These are phyloP conservation scores for Schoenoplectus triqueter DNA, from an alignment of 202 grass and related monocot genomes.

Conservation along the genomic window DNA sequence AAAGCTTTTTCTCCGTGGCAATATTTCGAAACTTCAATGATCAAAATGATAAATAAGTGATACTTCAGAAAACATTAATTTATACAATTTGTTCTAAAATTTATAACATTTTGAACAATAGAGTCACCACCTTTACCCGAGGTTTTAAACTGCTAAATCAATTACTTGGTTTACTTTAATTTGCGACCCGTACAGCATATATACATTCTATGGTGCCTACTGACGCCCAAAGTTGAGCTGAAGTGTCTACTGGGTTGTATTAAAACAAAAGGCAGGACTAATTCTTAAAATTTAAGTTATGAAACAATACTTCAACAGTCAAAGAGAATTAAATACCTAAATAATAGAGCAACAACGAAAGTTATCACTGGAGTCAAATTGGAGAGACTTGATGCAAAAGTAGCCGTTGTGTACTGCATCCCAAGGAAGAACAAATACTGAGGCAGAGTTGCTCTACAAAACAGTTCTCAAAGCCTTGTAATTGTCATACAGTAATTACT, in stretches of 20 bases:
- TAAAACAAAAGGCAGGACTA: neutral
- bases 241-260: neutral
- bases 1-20: neutral
- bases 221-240: neutral
- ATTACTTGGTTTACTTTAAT: constrained; percentile 13
- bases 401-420: constrained; percentile 81
- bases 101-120: constrained; percentile 7
- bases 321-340: constrained; percentile 49
- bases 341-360: constrained; percentile 66
- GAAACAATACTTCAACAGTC: neutral
- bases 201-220: neutral
- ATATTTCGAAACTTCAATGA: neutral
- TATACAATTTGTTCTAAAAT: neutral
- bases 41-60: neutral
- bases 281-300: neutral
- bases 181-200: neutral
- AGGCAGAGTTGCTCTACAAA: constrained; percentile 41
- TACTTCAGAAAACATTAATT: neutral
- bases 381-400: constrained; percentile 73
- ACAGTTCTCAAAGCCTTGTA: neutral
- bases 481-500: neutral
- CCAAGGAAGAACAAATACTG: constrained; percentile 82
- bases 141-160: neutral
- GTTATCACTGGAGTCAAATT: constrained; percentile 80
- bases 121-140: neutral